Conservation (phyloP, 2,329 filamentous ascomycete genomes). For the Neonectria hederae region DNA sequence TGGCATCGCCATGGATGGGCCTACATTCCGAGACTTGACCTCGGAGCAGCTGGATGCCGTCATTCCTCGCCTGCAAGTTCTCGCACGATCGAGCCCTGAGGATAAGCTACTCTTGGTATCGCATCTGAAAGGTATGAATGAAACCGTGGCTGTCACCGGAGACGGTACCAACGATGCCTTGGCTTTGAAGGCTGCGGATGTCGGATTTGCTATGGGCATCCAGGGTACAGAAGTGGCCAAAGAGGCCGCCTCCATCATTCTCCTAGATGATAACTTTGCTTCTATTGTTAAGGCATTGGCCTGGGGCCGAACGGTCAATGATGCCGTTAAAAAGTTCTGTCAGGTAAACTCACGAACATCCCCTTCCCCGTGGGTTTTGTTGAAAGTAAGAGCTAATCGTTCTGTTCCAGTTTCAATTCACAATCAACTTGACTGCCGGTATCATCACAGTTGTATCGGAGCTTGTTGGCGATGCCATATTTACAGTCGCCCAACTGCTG, state of each 20-base stretch:
- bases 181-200: constrained; percentile 71
- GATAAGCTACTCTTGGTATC: constrained; percentile 67
- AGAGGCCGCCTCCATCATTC: constrained; percentile 74
- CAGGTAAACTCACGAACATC: constrained; percentile 53
- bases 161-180: constrained; percentile 75
- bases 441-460: constrained; percentile 72
- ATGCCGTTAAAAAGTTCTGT: constrained; percentile 74
- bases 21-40: constrained; percentile 67
- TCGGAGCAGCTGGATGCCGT: constrained; percentile 61
- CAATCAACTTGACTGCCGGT: constrained; percentile 75
- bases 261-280: constrained; percentile 73
- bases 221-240: constrained; percentile 74
- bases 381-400: constrained; percentile 9
- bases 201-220: constrained; percentile 75
- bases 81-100: constrained; percentile 68
- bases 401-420: constrained; percentile 66
- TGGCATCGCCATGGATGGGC: constrained; percentile 73
- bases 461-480: constrained; percentile 66
- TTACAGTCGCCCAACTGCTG: constrained; percentile 72
- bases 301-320: constrained; percentile 76
- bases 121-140: constrained; percentile 62
- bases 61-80: constrained; percentile 59
- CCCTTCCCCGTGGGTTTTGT: background rate
- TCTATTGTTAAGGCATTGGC: constrained; percentile 73
- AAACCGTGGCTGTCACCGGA: constrained; percentile 71